Conservation (phyloP, 2,329 filamentous ascomycete species). For the Exophiala mesophila region DNA sequence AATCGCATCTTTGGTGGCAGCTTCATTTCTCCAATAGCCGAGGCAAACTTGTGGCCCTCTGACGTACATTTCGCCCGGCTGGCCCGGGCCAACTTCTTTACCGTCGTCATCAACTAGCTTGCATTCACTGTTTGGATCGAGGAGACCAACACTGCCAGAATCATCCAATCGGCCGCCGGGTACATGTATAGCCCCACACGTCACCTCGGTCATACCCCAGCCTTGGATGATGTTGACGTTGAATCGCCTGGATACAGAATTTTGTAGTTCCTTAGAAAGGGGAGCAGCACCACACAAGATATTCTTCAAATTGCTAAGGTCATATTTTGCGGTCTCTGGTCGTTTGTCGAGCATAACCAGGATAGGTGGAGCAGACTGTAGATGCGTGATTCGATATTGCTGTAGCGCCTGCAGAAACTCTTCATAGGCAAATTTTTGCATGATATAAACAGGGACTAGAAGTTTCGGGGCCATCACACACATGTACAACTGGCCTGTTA, state of each 20-base stretch:
- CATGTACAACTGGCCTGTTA: slow-evolving; percentile 3
- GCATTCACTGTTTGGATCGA: slow-evolving; percentile 51
- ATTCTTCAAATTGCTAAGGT: slow-evolving; percentile 47
- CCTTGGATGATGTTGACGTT: slow-evolving; percentile 46
- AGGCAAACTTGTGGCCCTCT: slow-evolving; percentile 35
- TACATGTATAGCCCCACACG: slow-evolving; percentile 40
- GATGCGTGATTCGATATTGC: slow-evolving; percentile 49
- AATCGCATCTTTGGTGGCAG: slow-evolving; percentile 46
- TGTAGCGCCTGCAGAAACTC: slow-evolving; percentile 50
- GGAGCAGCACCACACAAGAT: slow-evolving; percentile 54
- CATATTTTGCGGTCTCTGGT: slow-evolving; percentile 45
- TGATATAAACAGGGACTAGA: slow-evolving; percentile 59
- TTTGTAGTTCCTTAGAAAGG: slow-evolving; percentile 39
- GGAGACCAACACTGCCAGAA: slow-evolving; percentile 49
- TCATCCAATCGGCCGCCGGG: slow-evolving; percentile 38
- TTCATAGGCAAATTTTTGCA: slow-evolving; percentile 53
- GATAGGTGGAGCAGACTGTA: slow-evolving; percentile 55
- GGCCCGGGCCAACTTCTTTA: slow-evolving; percentile 44
- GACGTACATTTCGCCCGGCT: slow-evolving; percentile 44
- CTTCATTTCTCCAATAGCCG: slow-evolving; percentile 35
- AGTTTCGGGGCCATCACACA: slow-evolving; percentile 35
- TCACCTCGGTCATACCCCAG: slow-evolving; percentile 59
- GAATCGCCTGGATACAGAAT: slow-evolving; percentile 44
- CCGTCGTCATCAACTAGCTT: slow-evolving; percentile 53
- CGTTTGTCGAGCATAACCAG: slow-evolving; percentile 56